Evolutionary conservation across 805 yeast species (phyloP).

Genomic region (Metschnikowia rubicola): DNA sequence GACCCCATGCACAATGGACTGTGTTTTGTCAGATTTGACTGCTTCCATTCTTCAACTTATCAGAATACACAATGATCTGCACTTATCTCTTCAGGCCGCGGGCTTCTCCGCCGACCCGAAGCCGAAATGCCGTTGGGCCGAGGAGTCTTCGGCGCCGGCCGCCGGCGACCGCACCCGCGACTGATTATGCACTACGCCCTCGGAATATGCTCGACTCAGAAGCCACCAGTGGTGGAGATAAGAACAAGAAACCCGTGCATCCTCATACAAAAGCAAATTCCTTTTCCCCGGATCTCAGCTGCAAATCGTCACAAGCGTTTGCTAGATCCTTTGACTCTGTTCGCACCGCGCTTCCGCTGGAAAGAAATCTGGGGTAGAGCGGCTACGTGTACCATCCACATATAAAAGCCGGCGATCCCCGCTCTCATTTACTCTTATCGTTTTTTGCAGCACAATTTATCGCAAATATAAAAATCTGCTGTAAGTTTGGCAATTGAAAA

Average conservation of each 20-base stretch:
- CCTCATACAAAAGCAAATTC: conserved; percentile 2
- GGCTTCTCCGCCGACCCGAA: conserved; percentile 9
- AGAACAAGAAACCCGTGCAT: conserved; percentile 11
- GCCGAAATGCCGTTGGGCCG: conserved; percentile 10
- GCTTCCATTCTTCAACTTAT: neutral
- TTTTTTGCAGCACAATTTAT: neutral
- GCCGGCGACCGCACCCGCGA: conserved; percentile 1
- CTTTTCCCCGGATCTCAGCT: conserved; percentile 2
- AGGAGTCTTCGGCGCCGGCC: conserved; percentile 7
- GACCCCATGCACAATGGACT: too few relatives aligned
- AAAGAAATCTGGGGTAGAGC: conserved; percentile 13
- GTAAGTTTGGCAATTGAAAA: too few relatives aligned
- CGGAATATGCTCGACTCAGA: neutral
- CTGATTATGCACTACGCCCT: conserved; percentile 2
- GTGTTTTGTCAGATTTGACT: too few relatives aligned
- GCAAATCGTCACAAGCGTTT: conserved; percentile 10
- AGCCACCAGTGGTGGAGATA: conserved; percentile 5
- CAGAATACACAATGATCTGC: neutral
- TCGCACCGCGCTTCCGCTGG: conserved; percentile 18
- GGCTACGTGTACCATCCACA: conserved; percentile 1
- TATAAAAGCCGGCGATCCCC: conserved; percentile 6
- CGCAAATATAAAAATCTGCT: neutral
- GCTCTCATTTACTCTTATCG: neutral
- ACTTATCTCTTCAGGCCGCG: neutral
- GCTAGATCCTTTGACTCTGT: conserved; percentile 13